Conservation (phyloP, 2,329 filamentous ascomycete species). For the Remersonia thermophila region DNA sequence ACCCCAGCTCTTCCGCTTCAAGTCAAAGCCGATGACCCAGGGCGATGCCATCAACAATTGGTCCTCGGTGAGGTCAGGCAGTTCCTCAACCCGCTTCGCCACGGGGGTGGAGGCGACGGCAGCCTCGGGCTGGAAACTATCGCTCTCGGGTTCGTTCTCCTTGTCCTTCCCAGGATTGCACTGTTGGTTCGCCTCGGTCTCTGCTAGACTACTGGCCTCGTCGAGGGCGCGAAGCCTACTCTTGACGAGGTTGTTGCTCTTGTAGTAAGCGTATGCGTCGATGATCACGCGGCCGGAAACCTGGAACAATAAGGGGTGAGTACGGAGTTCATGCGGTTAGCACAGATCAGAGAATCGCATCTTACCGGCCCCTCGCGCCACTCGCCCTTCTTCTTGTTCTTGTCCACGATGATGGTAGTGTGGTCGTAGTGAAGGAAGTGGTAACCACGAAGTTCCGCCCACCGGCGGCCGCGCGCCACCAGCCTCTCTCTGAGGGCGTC, state of each 20-base stretch:
- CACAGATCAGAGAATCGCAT: too few relatives aligned
- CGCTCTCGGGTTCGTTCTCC: not conserved
- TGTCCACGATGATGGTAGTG: constrained; percentile 20
- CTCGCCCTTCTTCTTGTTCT: constrained; percentile 8
- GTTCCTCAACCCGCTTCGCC: constrained; percentile 11
- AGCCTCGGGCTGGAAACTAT: too few relatives aligned
- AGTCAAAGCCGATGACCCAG: constrained; percentile 26
- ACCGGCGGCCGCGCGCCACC: constrained; percentile 22
- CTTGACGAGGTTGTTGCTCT: constrained; percentile 20
- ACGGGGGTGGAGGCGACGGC: not conserved
- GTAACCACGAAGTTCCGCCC: constrained; percentile 23
- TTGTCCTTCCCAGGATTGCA: too few relatives aligned
- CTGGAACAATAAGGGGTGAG: constrained; percentile 5
- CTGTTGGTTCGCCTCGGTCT: too few relatives aligned
- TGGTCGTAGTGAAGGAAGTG: constrained; percentile 21
- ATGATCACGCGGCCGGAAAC: constrained; percentile 22
- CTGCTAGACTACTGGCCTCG: too few relatives aligned
- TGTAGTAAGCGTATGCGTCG: constrained; percentile 26
- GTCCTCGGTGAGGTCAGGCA: constrained; percentile 22
- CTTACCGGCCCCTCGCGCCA: constrained; percentile 16
- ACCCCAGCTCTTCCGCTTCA: constrained; percentile 25
- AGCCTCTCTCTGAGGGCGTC: constrained; percentile 17
- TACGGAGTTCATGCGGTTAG: not conserved
- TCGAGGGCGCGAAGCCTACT: constrained; percentile 18
- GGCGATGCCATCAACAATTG: constrained; percentile 25